Percentiles rank a stretch among this genome's conserved stretches.
These are phyloP conservation scores for Asterella californica DNA, from an alignment of 225 moss, liverwort and hornwort genomes.

Conservation along the genomic window DNA sequence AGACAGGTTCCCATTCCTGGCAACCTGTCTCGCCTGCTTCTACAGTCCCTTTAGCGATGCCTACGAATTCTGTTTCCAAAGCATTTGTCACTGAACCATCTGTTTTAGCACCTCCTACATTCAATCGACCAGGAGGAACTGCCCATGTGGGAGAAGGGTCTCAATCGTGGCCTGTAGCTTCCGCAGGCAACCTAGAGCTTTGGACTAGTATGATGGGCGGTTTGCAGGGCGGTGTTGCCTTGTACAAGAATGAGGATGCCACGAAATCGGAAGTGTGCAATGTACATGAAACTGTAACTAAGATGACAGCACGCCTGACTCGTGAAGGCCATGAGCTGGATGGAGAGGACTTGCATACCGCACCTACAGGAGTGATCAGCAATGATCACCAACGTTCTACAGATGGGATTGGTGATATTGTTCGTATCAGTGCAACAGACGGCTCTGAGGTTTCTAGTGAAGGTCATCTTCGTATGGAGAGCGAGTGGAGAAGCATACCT, in stretches of 20 bases:
- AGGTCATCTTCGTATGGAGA: conserved; percentile 37
- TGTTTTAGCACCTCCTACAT: conserved; percentile 23
- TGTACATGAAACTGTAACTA: conserved; percentile 34
- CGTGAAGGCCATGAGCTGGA: conserved; percentile 33
- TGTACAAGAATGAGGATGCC: conserved; percentile 37
- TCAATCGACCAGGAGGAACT: conserved; percentile 30
- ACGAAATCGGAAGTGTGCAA: conserved; percentile 28
- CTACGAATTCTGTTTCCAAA: conserved; percentile 45
- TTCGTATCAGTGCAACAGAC: conserved; percentile 22
- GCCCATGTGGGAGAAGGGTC: conserved; percentile 29
- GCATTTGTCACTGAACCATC: conserved; percentile 38
- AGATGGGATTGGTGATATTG: conserved; percentile 24
- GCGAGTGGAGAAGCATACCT: conserved; percentile 39
- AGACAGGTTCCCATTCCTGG: conserved; percentile 29
- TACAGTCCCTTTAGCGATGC: conserved; percentile 42
- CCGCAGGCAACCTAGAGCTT: conserved; percentile 35
- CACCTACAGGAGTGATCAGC: conserved; percentile 13
- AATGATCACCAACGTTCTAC: conserved; percentile 21
- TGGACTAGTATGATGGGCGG: conserved; percentile 49
- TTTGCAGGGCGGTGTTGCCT: conserved; percentile 31
- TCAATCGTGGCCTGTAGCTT: conserved; percentile 39
- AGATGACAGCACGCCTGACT: conserved; percentile 35
- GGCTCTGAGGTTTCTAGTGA: conserved; percentile 16
- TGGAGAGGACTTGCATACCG: conserved; percentile 14
- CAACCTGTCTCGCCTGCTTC: conserved; percentile 54